Evolutionary conservation across 73 alveolate species (phyloP), one percentile per base, ranked within the genome.

Genomic region (Effrenium voratum): DNA sequence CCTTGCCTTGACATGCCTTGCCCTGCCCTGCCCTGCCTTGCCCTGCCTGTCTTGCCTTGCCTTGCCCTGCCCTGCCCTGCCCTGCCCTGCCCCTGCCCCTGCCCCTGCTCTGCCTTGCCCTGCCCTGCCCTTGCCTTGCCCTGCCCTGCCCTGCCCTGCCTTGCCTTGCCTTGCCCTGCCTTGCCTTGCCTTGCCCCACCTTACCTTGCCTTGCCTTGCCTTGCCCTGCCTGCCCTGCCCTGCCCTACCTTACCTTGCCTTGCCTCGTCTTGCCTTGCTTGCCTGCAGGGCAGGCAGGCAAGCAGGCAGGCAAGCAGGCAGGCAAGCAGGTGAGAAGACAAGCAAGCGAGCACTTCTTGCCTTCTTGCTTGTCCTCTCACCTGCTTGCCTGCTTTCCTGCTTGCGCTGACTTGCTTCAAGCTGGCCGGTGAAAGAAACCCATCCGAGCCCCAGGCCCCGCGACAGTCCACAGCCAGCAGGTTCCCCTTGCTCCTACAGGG

Each of bases 401-500:
- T 81, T 36, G 19, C 34, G 46, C 26, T 44, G 91, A 36, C 15
- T 19, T 1, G 52, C 77, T 40, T 66, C 77, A 32, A 36, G 77
- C 77, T 32, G 49, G 50, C 24, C 34, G 16, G 19, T 36, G 16
- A 73, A 40, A 34, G 34, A 36, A 73, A 13, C 47, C 8, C 46
- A 22, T 26, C 46, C 36, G 55, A n/a, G 49, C 41, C 44, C 76
- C 57, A n/a, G 60, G n/a, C 93, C 93, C 91, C 91, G 30, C 66
- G 40, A 55, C 91, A 80, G 26, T 80, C 91, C 91, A 80, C 91
- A 28, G 70, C 22, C 30, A 70, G 44, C 46, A 80, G 68, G 68
- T 80, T 80, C 68, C 10, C 46, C 55, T 80, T 66, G 28, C 70
- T 80, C 91, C 91, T 80, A 46, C 38, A 8, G 19, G 19, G 26